phyloP scores from a whole-genome alignment of 78 protist species.

The Creolimax fragrantissima region DNA sequence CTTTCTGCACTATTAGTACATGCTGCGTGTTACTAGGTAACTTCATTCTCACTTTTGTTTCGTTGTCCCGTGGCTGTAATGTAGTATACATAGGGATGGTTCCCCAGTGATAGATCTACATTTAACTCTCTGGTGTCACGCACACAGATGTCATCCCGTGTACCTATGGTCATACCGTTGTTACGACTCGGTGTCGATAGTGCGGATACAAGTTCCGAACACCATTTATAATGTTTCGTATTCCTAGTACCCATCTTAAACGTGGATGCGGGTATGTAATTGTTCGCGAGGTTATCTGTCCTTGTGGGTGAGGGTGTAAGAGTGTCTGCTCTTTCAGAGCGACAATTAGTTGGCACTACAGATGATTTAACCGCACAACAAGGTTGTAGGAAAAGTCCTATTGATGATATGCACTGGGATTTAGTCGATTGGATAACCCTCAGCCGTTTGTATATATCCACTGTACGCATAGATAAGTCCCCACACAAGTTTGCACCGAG shows the following conservation, averaged over 20 bases:
- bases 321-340: not conserved
- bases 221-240: no score
- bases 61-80: not conserved
- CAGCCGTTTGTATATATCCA: not conserved
- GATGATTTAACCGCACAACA: not conserved
- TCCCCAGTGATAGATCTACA: not conserved
- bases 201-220: no score
- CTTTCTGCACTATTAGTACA: no score
- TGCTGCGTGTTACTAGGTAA: no score
- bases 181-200: no score
- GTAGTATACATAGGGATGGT: not conserved
- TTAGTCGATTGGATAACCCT: not conserved
- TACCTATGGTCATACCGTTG: no score
- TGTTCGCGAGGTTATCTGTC: not conserved
- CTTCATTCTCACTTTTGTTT: no score
- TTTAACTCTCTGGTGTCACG: not conserved
- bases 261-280: no score
- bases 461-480: not conserved
- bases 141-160: not conserved
- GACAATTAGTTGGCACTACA: not conserved
- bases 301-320: not conserved
- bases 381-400: not conserved
- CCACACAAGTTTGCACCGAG: not conserved
- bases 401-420: not conserved
- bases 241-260: no score